Base-by-base conservation (phyloP, 225 moss, liverwort and hornwort species). In the Ulota crispa region DNA sequence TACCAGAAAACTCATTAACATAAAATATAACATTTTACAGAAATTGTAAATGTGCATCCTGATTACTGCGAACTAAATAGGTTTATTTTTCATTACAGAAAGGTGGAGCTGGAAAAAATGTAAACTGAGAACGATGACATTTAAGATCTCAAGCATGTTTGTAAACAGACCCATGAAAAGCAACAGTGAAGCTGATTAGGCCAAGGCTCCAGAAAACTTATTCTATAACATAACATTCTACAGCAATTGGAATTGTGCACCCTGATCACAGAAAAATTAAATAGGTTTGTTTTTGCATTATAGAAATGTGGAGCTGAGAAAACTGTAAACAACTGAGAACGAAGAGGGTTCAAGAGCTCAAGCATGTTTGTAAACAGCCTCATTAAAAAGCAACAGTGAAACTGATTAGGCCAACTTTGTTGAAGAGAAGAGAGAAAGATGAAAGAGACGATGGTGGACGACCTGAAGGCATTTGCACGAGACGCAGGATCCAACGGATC, bases 401-500 rank as follows among this genome's bases (percentile, higher is more conserved):
- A 14, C 8, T 36, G 36, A 36, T 27, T 21, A n/a, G 3, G 31
- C 41, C 30, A 47, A 32, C 43, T 75, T 70, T 23, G 45, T 47
- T 45, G 4, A 14, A 45, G 45, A 50, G 2, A 2, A 50, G 47
- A 71, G 13, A 4, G 21, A 36, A 45, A 64, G 62, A 75, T 62
- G 56, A 66, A 56, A 66, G 34, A 57, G 34, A 45, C 27, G 57
- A 57, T n/a, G 14, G 9, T 16, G 9, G 64, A 45, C 2, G 27
- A 88, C 80, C 82, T 88, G 45, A 79, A 79, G 24, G 71, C 37
- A 64, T 20, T 63, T 52, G 80, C 26, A 76, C 62, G 82, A 70
- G 59, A 76, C 30, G 66, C 41, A 59, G 65, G 59, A 6, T 89
- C 87, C 72, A 74, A 8, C 16, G 83, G 89, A 78, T 94, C 92